Percentiles rank a stretch among this genome's conserved stretches.
These are phyloP conservation scores for Ballota nigra DNA, from an alignment of 257 asterid genomes.

Conservation along the genomic window DNA sequence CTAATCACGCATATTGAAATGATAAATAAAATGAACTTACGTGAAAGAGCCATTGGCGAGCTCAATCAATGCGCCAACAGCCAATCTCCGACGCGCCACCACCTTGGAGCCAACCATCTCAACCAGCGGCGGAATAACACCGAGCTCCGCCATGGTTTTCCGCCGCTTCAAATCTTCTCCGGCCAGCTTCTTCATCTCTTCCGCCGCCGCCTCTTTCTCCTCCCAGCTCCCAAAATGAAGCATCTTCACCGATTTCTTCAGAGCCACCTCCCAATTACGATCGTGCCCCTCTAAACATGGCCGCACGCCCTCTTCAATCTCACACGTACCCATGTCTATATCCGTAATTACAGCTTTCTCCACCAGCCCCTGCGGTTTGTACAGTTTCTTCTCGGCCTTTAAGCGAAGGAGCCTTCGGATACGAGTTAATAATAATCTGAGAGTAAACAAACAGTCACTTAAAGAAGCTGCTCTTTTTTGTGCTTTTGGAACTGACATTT, in stretches of 20 bases:
- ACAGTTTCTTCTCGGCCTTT: constrained; percentile 29
- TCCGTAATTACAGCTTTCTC: not conserved
- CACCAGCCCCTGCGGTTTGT: constrained; percentile 23
- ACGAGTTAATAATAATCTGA: constrained; percentile 39
- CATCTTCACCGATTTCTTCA: constrained; percentile 68
- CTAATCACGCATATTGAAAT: not conserved
- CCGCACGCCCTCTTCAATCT: not conserved
- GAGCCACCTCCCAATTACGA: constrained; percentile 37
- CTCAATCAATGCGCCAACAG: constrained; percentile 58
- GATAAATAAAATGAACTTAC: constrained; percentile 45
- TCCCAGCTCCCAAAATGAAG: constrained; percentile 87
- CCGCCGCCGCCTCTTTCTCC: constrained; percentile 69
- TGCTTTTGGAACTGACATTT: constrained; percentile 42
- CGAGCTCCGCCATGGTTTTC: constrained; percentile 85
- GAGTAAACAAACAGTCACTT: constrained; percentile 31
- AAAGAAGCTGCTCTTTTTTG: constrained; percentile 37
- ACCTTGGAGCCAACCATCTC: constrained; percentile 64
- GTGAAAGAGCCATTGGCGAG: constrained; percentile 73
- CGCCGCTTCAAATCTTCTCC: constrained; percentile 47
- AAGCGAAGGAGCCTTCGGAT: constrained; percentile 38
- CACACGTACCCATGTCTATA: not conserved
- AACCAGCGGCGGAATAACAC: constrained; percentile 87
- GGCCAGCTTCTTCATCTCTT: constrained; percentile 62
- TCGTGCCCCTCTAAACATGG: constrained; percentile 17
- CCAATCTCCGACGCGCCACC: constrained; percentile 56